Evolutionary conservation across 352 stramenopile genomes (phyloP).

Genomic region (Phytophthora rubi): DNA sequence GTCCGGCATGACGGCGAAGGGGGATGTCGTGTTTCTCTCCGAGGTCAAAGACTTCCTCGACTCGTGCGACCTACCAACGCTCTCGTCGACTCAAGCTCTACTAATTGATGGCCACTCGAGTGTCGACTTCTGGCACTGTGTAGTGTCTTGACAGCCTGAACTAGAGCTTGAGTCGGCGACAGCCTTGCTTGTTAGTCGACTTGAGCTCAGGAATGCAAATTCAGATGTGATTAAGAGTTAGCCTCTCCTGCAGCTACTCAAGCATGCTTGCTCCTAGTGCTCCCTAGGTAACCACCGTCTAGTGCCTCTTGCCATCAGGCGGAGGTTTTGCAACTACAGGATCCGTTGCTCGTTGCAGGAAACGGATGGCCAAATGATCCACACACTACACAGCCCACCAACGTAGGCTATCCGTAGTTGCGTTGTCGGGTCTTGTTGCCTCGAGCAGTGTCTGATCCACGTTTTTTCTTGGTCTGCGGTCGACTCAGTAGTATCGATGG

Average conservation of each 20-base stretch:
- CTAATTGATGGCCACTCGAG: no score
- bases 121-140: not conserved
- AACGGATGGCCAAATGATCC: not conserved
- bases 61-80: no score
- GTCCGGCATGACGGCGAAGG: no score
- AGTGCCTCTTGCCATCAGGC: not conserved
- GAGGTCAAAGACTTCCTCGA: no score
- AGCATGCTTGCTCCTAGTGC: not conserved
- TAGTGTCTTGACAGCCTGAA: not conserved
- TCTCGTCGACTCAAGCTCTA: no score
- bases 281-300: not conserved
- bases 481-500: not conserved
- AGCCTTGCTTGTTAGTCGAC: not conserved
- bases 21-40: no score
- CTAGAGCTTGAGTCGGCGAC: not conserved
- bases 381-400: conserved; percentile 1
- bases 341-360: no score
- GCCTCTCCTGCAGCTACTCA: not conserved
- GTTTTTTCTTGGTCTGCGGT: not conserved
- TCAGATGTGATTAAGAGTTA: not conserved
- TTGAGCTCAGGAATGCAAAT: not conserved
- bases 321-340: not conserved
- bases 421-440: not conserved
- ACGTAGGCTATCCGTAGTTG: not conserved
- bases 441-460: not conserved